Evolutionary conservation across 2,329 filamentous ascomycete species (phyloP).

Genomic region (Xylariaceae sp.): DNA sequence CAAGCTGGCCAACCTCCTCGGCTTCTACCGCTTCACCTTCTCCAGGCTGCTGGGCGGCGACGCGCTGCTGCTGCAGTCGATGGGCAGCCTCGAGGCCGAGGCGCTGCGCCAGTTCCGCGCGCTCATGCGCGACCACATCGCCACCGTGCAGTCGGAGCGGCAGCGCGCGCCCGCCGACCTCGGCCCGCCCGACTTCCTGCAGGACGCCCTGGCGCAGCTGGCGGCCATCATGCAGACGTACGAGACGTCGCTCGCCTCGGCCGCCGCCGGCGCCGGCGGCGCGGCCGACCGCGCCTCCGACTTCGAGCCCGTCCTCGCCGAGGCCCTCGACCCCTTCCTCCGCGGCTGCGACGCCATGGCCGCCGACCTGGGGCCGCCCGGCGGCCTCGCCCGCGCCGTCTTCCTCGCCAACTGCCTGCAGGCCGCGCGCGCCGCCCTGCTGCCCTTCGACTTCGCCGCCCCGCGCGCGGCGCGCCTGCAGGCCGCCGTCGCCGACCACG

Average conservation of each 20-base stretch:
- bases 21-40: constrained; percentile 85
- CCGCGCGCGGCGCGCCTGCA: constrained; percentile 48
- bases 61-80: constrained; percentile 61
- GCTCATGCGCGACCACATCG: constrained; percentile 72
- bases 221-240: constrained; percentile 76
- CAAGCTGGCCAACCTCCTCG: constrained; percentile 80
- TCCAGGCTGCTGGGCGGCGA: constrained; percentile 61
- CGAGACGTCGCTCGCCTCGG: constrained; percentile 65
- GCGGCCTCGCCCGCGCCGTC: constrained; percentile 48
- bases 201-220: constrained; percentile 72
- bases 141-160: constrained; percentile 64
- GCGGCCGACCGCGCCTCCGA: constrained; percentile 57
- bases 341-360: constrained; percentile 65
- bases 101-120: constrained; percentile 76
- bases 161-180: constrained; percentile 65
- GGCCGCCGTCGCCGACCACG: constrained; percentile 45
- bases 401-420: constrained; percentile 68
- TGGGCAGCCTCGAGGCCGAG: constrained; percentile 63
- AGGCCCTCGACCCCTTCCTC: constrained; percentile 82
- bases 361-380: constrained; percentile 49
- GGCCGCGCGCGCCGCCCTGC: constrained; percentile 48
- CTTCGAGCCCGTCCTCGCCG: constrained; percentile 67
- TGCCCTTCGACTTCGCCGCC: constrained; percentile 56
- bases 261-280: constrained; percentile 32
- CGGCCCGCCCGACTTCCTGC: constrained; percentile 69